phyloP scores from a whole-genome alignment of 2,329 filamentous ascomycete species.

The Alternaria brassicae region DNA sequence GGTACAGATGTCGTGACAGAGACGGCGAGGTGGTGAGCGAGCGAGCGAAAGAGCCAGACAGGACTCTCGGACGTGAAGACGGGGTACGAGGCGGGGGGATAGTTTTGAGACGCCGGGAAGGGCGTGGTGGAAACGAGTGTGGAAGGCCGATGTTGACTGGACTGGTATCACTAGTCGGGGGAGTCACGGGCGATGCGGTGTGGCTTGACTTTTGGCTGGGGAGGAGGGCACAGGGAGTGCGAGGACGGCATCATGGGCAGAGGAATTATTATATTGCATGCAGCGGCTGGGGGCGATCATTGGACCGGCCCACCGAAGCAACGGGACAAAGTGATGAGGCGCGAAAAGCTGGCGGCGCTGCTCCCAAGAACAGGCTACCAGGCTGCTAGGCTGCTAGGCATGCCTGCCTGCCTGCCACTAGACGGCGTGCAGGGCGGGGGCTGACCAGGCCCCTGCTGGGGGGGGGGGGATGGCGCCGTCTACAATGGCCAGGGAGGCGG shows the following conservation, averaged over 20 bases:
- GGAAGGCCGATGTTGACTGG: conserved; percentile 34
- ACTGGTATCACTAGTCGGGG: conserved; percentile 38
- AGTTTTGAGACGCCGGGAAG: conserved; percentile 26
- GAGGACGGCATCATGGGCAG: conserved; percentile 24
- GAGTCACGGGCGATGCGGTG: conserved; percentile 35
- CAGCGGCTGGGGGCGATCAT: conserved; percentile 28
- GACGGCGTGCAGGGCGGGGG: conserved; percentile 27
- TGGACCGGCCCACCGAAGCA: conserved; percentile 24
- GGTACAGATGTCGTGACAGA: conserved; percentile 21
- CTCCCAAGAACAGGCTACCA: conserved; percentile 23
- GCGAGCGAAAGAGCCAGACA: conserved; percentile 24
- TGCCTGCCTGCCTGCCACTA: too few relatives aligned
- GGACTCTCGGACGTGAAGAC: conserved; percentile 23
- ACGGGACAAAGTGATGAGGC: conserved; percentile 27
- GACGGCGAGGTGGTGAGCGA: conserved; percentile 9
- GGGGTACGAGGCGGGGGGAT: conserved; percentile 27
- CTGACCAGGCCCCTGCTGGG: too few relatives aligned
- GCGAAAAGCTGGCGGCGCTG: conserved; percentile 23
- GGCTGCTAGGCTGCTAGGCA: conserved; percentile 19
- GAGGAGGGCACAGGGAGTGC: conserved; percentile 20
- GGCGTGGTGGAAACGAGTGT: conserved; percentile 44
- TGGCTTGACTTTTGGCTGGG: conserved; percentile 27
- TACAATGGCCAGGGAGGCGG: too few relatives aligned
- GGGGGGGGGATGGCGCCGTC: too few relatives aligned
- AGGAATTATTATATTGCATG: conserved; percentile 40